phyloP scores from a whole-genome alignment of 2,329 filamentous ascomycete species.

The Colletotrichum filicis region DNA sequence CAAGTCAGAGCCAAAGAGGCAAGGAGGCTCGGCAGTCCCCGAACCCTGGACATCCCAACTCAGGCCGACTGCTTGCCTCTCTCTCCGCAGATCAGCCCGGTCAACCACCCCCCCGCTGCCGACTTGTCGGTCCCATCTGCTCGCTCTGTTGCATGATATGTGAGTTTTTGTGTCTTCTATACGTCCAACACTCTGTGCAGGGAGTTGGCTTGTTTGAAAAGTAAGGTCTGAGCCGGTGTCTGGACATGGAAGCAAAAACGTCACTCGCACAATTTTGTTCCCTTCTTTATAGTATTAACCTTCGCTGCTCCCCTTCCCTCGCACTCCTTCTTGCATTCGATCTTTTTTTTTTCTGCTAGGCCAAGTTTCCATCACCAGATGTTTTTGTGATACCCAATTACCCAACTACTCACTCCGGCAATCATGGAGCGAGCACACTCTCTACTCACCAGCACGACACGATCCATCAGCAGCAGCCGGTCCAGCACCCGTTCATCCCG shows the following conservation, averaged over 20 bases:
- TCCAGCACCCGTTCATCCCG: conserved; percentile 36
- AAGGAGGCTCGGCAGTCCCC: conserved; percentile 29
- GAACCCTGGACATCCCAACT: conserved; percentile 35
- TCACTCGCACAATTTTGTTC: conserved; percentile 17
- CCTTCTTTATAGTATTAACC: conserved; percentile 30
- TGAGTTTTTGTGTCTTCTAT: conserved; percentile 30
- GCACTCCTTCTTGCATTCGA: not conserved
- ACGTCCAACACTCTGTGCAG: conserved; percentile 27
- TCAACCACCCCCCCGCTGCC: conserved; percentile 1
- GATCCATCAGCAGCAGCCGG: conserved; percentile 33
- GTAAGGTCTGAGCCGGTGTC: conserved; percentile 32
- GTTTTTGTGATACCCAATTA: conserved; percentile 35
- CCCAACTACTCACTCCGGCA: conserved; percentile 29
- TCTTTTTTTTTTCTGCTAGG: not conserved
- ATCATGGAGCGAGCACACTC: conserved; percentile 37
- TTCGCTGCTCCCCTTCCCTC: conserved; percentile 11
- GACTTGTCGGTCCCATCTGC: conserved; percentile 30
- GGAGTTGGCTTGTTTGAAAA: conserved; percentile 28
- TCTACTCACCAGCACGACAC: conserved; percentile 33
- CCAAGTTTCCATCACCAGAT: conserved; percentile 26
- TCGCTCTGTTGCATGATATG: conserved; percentile 34
- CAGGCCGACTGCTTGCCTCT: conserved; percentile 12
- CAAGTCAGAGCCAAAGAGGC: conserved; percentile 30
- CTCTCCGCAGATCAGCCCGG: conserved; percentile 29
- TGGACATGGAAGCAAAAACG: conserved; percentile 25